A percentile compares a stretch with the other conserved stretches of the same genome.
Evolutionary conservation across 306 rosid genomes (phyloP).

Genomic region (Dryas octopetala): DNA sequence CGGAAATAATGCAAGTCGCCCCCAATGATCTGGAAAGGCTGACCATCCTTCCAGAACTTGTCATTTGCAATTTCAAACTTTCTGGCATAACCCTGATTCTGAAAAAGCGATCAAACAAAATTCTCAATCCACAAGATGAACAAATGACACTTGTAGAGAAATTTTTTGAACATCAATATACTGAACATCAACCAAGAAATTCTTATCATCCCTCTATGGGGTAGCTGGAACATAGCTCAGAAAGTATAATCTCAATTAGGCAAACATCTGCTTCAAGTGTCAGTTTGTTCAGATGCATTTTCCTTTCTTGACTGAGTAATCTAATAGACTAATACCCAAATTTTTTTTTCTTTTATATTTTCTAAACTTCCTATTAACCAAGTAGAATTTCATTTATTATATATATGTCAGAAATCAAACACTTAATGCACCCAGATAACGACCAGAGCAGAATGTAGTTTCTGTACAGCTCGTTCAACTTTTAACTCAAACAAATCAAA

Average conservation of each 20-base stretch:
- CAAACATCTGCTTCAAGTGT: neutral
- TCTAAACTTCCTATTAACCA: neutral
- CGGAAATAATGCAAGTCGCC: slow-evolving; percentile 95
- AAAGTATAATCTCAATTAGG: neutral
- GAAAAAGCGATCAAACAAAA: slow-evolving; percentile 6
- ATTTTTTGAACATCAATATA: neutral
- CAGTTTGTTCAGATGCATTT: neutral
- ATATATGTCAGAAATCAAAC: neutral
- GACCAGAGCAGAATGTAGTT: neutral
- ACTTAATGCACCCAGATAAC: neutral
- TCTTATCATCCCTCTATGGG: slow-evolving; percentile 4
- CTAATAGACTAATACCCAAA: neutral
- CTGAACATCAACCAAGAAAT: neutral
- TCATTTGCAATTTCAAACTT: slow-evolving; percentile 68
- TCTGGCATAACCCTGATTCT: slow-evolving; percentile 41
- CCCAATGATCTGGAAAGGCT: slow-evolving; percentile 82
- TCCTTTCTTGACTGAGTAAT: neutral
- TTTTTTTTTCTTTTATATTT: too few relatives aligned
- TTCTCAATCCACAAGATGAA: neutral
- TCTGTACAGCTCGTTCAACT: neutral
- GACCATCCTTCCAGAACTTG: slow-evolving; percentile 83
- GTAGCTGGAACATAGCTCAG: slow-evolving; percentile 2
- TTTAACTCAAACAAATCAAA: neutral
- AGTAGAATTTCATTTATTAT: neutral
- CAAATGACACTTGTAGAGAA: neutral